Base-by-base conservation (phyloP, 257 asterid genomes). In the Nicotiana paniculata region DNA sequence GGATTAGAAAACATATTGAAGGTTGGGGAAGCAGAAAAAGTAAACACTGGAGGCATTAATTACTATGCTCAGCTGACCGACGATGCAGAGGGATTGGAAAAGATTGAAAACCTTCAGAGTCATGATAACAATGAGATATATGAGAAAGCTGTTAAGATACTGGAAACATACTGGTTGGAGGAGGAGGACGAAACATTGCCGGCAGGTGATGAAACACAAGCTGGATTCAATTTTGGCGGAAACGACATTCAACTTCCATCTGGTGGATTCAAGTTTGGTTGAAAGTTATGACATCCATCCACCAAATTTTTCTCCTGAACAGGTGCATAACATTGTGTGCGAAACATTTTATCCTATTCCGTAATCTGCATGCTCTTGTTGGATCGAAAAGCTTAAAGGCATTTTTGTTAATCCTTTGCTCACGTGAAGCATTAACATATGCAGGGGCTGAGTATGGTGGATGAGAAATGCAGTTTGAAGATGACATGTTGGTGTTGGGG, bases 111-210 rank as follows among this genome's bases (percentile, higher is more conserved):
- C 87, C 84, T 95, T 84, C 99, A 95, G 89, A 87, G 90, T 83
- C 99, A 95, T 72, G 96, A 93, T 86, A 95, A 93, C 93, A 91
- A 88, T 74, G 99, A 95, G 86, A 91, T 95, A 61, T 93, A 95
- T 78, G 98, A 92, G 88, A 93, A 95, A 88, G 96, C 98, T 70
- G 98, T 93, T 81, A 95, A 90, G 85, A 91, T 95, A 63, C 90
- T 95, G 67, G 99, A 95, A 90, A 78, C 96, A 1, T 95, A 95
- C 85, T 95, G 99, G 99, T 90, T 87, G 77, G 99, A 93, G 86
- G 98, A 95, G 84, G 98, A 91, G 58, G 97, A 95, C 33, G 97
- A 89, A 68, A 70, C 88, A 0, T 30, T 89, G 80, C 90, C 94
- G 67, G 85, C 89, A 17, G 91, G 63, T 83, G 93, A 90, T 32